Evolutionary conservation across 345 rosid genomes (phyloP), one percentile per base, ranked within the genome.

Genomic region (Acer negundo): DNA sequence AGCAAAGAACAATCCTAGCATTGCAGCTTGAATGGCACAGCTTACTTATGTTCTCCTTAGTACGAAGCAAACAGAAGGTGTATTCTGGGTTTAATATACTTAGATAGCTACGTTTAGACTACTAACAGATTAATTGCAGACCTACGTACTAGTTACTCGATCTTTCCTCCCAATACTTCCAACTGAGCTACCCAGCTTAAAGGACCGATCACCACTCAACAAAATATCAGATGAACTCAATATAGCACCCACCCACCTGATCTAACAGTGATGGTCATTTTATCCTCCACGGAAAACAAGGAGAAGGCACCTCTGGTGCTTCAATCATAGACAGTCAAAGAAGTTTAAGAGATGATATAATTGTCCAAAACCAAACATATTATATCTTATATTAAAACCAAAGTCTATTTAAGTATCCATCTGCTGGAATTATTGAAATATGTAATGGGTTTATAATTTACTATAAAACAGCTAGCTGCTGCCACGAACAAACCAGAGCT

Each of bases 401-500:
- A 44, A 10, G 38, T 23, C 74, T 10, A 24, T 24, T 68, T 68
- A 42, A 42, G 66, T 67, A 73, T 70, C 67, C 77, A 69, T 66
- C 38, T 10, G 62, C 22, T 19, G 46, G 74, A 79, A 65, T 49
- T 76, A 70, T 69, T 79, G 17, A 49, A 64, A 76, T 31, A 66
- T 73, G 23, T 70, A 69, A 13, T 24, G 46, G 42, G 59, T 58
- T 49, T 26, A 47, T 49, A 70, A 55, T 62, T 62, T 73, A 63
- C 51, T 67, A 49, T 11, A 23, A 15, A 20, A 46, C 42, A 72
- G 69, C 49, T 46, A 46, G 13, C 74, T 49, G 75, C 51, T 80
- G 81, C 77, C 73, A 58, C 53, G 62, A 46, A 78, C 79, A 82
- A 68, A 77, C 53, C 72, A 71, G 42, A 66, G 46, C 59, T 20